A percentile compares a stretch with the other conserved stretches of the same genome.
phyloP scores from a whole-genome alignment of 2,329 filamentous ascomycete genomes.

The Ceratocystis papillata region DNA sequence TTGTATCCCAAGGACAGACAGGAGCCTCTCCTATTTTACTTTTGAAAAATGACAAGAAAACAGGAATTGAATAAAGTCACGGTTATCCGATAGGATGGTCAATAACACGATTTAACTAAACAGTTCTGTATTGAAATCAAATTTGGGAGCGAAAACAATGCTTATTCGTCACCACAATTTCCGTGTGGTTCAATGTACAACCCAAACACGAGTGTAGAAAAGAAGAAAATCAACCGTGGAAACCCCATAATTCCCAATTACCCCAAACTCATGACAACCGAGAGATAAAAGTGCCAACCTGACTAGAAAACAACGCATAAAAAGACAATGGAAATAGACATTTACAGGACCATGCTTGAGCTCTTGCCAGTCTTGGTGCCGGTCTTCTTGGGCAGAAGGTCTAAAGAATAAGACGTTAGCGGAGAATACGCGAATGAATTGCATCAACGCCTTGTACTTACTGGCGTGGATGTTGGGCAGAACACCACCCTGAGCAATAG shows the following conservation, averaged over 20 bases:
- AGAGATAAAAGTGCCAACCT: constrained; percentile 46
- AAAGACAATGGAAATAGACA: constrained; percentile 42
- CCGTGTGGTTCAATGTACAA: constrained; percentile 64
- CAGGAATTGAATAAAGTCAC: too few relatives aligned
- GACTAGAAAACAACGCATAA: constrained; percentile 34
- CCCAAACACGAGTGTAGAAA: constrained; percentile 48
- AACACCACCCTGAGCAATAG: constrained; percentile 94
- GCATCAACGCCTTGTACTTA: constrained; percentile 41
- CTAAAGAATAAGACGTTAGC: constrained; percentile 43
- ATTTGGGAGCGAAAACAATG: constrained; percentile 30
- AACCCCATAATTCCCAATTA: constrained; percentile 58
- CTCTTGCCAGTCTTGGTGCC: constrained; percentile 82
- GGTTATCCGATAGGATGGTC: too few relatives aligned
- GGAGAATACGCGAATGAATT: constrained; percentile 17
- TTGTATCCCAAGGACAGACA: too few relatives aligned
- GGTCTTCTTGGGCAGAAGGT: constrained; percentile 99
- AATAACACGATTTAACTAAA: background rate
- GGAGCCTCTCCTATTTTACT: too few relatives aligned
- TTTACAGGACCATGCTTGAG: constrained; percentile 88
- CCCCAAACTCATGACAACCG: constrained; percentile 74
- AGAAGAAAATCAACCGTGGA: constrained; percentile 45
- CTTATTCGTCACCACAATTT: constrained; percentile 52
- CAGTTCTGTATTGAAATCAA: constrained; percentile 21
- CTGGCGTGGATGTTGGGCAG: constrained; percentile 96
- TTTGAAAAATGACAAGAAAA: too few relatives aligned